Conservation (phyloP, 2,329 filamentous ascomycete genomes). For the Kalaharituber pfeilii region DNA sequence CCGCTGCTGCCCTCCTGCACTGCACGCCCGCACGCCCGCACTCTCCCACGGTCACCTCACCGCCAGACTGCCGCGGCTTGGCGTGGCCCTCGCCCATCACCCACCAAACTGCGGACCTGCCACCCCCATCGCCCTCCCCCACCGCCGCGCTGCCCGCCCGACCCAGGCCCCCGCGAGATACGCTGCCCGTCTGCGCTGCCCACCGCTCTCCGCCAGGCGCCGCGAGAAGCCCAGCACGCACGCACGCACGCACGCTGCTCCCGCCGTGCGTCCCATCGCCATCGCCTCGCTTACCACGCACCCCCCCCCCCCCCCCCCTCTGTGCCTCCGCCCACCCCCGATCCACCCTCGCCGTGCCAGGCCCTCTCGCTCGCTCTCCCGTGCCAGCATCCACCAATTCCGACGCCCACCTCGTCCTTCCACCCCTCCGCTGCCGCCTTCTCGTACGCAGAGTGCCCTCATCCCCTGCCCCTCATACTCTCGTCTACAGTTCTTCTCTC, state of each 20-base stretch:
- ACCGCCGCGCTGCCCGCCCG: background rate
- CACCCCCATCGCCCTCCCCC: background rate
- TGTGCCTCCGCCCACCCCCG: slow-evolving; percentile 2
- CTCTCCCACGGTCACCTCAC: too few relatives aligned
- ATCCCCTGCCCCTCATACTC: background rate
- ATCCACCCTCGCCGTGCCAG: background rate
- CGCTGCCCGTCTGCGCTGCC: too few relatives aligned
- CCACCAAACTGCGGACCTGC: background rate
- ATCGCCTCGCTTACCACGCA: background rate
- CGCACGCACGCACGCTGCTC: too few relatives aligned
- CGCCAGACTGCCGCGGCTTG: too few relatives aligned
- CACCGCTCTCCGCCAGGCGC: too few relatives aligned
- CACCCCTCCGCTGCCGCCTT: slow-evolving; percentile 1
- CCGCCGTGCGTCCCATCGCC: too few relatives aligned
- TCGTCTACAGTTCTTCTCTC: slow-evolving; percentile 6
- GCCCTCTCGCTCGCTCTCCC: slow-evolving; percentile 2
- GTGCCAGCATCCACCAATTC: slow-evolving; percentile 2
- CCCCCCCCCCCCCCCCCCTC: slow-evolving; percentile 3
- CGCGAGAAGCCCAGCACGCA: too few relatives aligned
- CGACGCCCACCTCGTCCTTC: slow-evolving; percentile 1
- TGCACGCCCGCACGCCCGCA: too few relatives aligned
- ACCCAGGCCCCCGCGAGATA: too few relatives aligned
- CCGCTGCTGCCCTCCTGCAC: too few relatives aligned
- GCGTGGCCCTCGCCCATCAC: background rate
- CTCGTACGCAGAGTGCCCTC: background rate